Conservation (phyloP, 2,329 filamentous ascomycete species). For the Ophiosphaerella herpotricha region DNA sequence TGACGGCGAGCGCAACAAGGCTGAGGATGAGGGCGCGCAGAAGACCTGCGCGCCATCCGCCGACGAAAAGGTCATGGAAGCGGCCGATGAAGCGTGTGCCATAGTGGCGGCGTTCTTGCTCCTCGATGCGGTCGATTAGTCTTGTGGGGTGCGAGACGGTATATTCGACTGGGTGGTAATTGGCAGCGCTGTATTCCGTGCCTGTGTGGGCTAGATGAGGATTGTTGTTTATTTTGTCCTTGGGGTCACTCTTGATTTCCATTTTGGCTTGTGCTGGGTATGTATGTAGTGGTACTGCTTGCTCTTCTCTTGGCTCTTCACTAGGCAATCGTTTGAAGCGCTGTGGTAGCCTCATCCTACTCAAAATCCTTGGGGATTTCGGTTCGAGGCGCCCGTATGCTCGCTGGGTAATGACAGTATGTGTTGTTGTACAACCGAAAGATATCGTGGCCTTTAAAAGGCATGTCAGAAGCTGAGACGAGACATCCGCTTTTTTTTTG, state of each 20-base stretch:
- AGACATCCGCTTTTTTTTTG: too few relatives aligned
- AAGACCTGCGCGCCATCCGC: constrained; percentile 20
- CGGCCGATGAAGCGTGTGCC: constrained; percentile 7
- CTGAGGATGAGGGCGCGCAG: constrained; percentile 17
- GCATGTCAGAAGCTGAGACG: too few relatives aligned
- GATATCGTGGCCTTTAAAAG: too few relatives aligned
- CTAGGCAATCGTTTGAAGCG: not conserved
- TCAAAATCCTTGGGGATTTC: too few relatives aligned
- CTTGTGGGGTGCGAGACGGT: constrained; percentile 10
- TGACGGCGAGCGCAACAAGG: constrained; percentile 11
- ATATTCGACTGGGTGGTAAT: not conserved
- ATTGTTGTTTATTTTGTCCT: not conserved
- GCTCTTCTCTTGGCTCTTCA: not conserved
- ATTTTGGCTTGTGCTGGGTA: not conserved
- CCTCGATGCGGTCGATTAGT: constrained; percentile 10
- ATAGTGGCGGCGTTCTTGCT: constrained; percentile 4
- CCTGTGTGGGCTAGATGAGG: not conserved
- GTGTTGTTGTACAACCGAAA: too few relatives aligned
- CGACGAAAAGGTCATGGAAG: constrained; percentile 14
- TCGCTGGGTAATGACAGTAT: too few relatives aligned
- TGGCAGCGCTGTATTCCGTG: not conserved
- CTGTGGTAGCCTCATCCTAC: not conserved
- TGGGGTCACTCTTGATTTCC: not conserved
- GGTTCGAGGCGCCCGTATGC: too few relatives aligned
- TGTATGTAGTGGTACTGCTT: not conserved